Evolutionary conservation across 2,329 filamentous ascomycete species (phyloP).

Genomic region (Rachicladosporium sp.): DNA sequence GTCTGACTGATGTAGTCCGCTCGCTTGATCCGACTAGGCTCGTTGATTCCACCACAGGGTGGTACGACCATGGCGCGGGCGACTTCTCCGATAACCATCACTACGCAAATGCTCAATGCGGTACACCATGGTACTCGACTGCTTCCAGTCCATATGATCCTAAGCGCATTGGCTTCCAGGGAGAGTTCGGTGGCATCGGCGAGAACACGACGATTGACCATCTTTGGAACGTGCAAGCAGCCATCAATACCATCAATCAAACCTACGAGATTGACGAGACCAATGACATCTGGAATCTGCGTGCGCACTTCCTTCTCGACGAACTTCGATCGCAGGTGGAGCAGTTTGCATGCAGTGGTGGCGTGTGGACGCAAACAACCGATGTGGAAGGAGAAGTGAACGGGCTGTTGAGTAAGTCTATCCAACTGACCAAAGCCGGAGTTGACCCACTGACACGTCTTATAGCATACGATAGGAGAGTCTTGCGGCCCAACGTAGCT

Average conservation of each 20-base stretch:
- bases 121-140: slow-evolving; percentile 54
- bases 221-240: slow-evolving; percentile 51
- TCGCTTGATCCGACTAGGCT: slow-evolving; percentile 51
- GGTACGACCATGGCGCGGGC: slow-evolving; percentile 55
- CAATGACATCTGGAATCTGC: slow-evolving; percentile 53
- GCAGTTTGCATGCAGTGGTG: slow-evolving; percentile 51
- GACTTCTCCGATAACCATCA: slow-evolving; percentile 61
- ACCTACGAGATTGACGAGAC: slow-evolving; percentile 55
- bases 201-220: slow-evolving; percentile 51
- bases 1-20: slow-evolving; percentile 43
- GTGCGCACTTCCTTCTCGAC: slow-evolving; percentile 40
- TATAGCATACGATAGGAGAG: slow-evolving; percentile 35
- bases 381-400: slow-evolving; percentile 67
- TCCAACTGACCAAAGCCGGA: slow-evolving; percentile 44
- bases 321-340: slow-evolving; percentile 40
- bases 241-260: slow-evolving; percentile 49
- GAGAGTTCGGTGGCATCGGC: slow-evolving; percentile 60
- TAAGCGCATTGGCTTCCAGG: slow-evolving; percentile 53
- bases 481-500: slow-evolving; percentile 13
- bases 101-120: slow-evolving; percentile 60
- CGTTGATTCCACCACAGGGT: slow-evolving; percentile 51
- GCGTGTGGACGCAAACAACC: slow-evolving; percentile 61
- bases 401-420: slow-evolving; percentile 51
- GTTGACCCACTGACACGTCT: slow-evolving; percentile 40
- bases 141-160: slow-evolving; percentile 44